phyloP scores from a whole-genome alignment of 208 protist genomes.

The Vickermania ingenoplastis region DNA sequence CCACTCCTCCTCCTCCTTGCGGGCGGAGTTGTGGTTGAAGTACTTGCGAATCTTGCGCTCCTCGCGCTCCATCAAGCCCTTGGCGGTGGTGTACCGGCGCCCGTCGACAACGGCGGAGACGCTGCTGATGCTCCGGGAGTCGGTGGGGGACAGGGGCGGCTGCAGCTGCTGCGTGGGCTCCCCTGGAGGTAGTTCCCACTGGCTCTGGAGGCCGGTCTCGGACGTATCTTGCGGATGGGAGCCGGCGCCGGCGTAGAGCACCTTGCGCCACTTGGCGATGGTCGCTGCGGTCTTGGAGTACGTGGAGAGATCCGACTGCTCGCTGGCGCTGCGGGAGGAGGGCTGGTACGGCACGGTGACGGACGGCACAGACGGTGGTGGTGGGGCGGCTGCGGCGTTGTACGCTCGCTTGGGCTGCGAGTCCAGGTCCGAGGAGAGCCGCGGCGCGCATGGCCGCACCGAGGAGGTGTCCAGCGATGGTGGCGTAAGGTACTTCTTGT shows the following conservation, averaged over 20 bases:
- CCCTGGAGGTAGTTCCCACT: background rate
- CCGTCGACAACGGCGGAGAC: background rate
- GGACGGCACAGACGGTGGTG: background rate
- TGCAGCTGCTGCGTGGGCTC: background rate
- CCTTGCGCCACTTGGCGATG: background rate
- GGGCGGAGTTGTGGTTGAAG: slow-evolving; percentile 1
- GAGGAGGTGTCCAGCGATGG: no score
- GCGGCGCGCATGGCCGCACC: background rate
- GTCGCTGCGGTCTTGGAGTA: background rate
- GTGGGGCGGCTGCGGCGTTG: background rate
- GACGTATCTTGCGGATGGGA: background rate
- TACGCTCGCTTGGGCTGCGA: background rate
- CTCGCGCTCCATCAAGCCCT: slow-evolving; percentile 2
- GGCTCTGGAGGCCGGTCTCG: no score
- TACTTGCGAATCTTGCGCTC: background rate
- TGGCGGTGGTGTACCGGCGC: background rate
- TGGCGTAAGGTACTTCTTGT: background rate
- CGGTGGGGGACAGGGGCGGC: background rate
- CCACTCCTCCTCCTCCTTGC: background rate
- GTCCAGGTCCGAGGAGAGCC: no score
- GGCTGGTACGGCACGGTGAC: background rate
- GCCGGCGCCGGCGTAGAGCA: background rate
- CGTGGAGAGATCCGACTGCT: background rate
- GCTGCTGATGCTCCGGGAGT: background rate
- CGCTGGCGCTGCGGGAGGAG: background rate